phyloP scores from a whole-genome alignment of 169 alveolate genomes.

The Perkinsus olseni region DNA sequence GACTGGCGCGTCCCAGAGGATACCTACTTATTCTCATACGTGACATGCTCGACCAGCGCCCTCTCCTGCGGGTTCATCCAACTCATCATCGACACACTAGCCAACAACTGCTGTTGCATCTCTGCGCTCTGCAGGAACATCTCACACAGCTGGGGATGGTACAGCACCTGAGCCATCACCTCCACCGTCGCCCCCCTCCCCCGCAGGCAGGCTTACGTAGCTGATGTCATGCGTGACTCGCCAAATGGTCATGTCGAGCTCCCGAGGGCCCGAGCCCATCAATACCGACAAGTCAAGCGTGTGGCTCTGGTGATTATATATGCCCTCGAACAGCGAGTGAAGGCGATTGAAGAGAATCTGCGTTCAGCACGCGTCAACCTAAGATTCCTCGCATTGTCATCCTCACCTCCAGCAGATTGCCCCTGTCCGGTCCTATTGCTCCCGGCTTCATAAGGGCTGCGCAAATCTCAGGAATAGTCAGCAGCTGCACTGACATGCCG shows the following conservation, averaged over 20 bases:
- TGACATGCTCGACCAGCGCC: neutral
- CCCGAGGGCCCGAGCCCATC: neutral
- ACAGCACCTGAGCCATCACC: neutral
- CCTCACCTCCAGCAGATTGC: neutral
- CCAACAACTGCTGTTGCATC: neutral
- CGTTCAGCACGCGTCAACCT: neutral
- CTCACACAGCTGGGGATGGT: neutral
- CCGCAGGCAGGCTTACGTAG: neutral
- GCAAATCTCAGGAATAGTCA: neutral
- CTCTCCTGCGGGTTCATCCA: neutral
- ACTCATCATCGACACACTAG: neutral
- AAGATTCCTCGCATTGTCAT: neutral
- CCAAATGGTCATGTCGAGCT: neutral
- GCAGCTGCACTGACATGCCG: neutral
- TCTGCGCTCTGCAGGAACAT: neutral
- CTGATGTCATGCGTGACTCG: neutral
- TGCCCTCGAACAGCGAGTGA: neutral
- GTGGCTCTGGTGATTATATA: neutral
- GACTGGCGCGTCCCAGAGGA: neutral
- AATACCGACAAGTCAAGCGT: neutral
- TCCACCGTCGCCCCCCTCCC: neutral
- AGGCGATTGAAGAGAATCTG: neutral
- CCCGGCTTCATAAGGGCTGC: neutral
- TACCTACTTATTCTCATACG: neutral
- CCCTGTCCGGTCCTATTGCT: neutral